These are phyloP conservation scores for Podaxis sp. DNA, from an alignment of 768 basidiomycete genomes.

Conservation along the genomic window DNA sequence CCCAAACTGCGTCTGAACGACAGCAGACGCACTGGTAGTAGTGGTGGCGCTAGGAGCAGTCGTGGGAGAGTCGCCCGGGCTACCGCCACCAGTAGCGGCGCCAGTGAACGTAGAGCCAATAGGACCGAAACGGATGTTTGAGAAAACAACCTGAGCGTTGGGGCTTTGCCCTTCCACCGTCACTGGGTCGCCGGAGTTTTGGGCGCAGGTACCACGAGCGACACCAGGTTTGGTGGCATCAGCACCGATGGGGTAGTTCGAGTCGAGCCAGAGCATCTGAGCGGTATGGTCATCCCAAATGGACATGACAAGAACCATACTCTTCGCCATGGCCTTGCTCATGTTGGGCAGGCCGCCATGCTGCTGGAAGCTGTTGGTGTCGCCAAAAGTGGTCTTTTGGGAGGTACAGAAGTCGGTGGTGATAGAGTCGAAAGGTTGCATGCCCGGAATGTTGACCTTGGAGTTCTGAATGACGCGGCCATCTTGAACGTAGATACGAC, in stretches of 20 bases:
- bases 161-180: slow-evolving; percentile 38
- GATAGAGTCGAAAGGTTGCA: slow-evolving; percentile 34
- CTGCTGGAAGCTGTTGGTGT: slow-evolving; percentile 43
- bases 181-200: slow-evolving; percentile 39
- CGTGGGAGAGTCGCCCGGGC: background rate
- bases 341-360: slow-evolving; percentile 41
- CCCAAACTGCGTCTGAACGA: slow-evolving; percentile 26
- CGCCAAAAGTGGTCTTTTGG: slow-evolving; percentile 47
- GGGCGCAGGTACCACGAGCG: slow-evolving; percentile 46
- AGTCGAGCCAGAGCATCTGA: slow-evolving; percentile 53
- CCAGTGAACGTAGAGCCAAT: slow-evolving; percentile 41
- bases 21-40: slow-evolving; percentile 13
- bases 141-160: slow-evolving; percentile 43
- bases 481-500: slow-evolving; percentile 31
- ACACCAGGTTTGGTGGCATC: slow-evolving; percentile 38
- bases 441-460: slow-evolving; percentile 29
- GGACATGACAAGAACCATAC: slow-evolving; percentile 48
- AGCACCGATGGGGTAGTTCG: slow-evolving; percentile 36
- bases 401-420: slow-evolving; percentile 43
- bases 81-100: background rate
- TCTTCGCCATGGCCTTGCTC: slow-evolving; percentile 37
- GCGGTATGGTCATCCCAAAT: slow-evolving; percentile 52
- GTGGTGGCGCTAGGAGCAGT: slow-evolving; percentile 15
- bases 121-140: slow-evolving; percentile 49
- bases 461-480: slow-evolving; percentile 38